Base-by-base conservation (phyloP, 2,329 filamentous ascomycete genomes). In the Sporothrix mexicana region DNA sequence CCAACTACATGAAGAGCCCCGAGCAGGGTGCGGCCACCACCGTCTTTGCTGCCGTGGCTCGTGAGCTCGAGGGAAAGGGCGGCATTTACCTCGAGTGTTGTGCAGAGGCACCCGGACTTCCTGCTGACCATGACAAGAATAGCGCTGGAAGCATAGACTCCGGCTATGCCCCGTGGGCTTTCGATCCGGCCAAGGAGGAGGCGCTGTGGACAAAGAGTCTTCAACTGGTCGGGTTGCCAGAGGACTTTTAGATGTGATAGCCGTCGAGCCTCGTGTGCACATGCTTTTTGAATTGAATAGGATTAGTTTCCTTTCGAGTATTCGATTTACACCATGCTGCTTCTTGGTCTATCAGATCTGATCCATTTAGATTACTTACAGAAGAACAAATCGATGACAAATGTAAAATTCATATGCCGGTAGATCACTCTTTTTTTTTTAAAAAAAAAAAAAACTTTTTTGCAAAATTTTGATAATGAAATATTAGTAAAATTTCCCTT, bases 1-100 rank as follows among this genome's bases (percentile, higher is more conserved):
- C 6, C 9, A 17, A 9, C 13, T 66, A 17, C 25, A 36, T 71
- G 41, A 83, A 82, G 77, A 79, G 73, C 74, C 59, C 79, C 1
- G 80, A 79, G 67, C 84, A 85, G 76, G 84, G 84, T 7, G 82
- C 82, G 67, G 81, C 84, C 6, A 84, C 84, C 20, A 80, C 79
- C 5, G 78, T 84, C 5, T 83, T 79, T 76, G 83, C 81, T 0
- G 82, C 81, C 4, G 72, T 84, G 15, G 77, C 75, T 3, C 79
- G 78, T 71, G 80, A 81, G 59, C 82, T 80, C 75, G 81, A 83
- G 75, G 80, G 78, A 41, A 83, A 80, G 73, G 84, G 83, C 25
- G 83, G 83, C 13, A 77, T 78, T 72, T 85, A 83, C 76, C 75
- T 85, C 47, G 79, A 80, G 67, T 78, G 85, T 75, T 84, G 82